These are phyloP conservation scores for Naematelia encephala DNA, from an alignment of 768 basidiomycete species.

Conservation along the genomic window DNA sequence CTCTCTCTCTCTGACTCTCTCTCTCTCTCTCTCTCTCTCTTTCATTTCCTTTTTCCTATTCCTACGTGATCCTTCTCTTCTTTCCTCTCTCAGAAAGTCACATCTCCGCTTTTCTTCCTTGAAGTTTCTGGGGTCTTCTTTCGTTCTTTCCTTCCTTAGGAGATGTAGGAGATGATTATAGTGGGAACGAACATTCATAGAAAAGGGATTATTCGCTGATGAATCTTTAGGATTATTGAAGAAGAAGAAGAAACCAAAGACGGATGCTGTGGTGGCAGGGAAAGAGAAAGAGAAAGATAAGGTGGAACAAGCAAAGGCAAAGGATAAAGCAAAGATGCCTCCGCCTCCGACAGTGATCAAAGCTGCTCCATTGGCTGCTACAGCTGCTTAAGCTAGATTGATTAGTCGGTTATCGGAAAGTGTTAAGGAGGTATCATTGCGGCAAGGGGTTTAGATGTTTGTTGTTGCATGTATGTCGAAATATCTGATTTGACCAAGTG, in stretches of 20 bases:
- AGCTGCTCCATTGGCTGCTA: constrained; percentile 1
- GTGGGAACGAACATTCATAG: background rate
- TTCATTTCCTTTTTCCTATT: background rate
- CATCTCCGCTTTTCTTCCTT: background rate
- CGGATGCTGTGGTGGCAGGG: constrained; percentile 4
- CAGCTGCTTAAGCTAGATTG: background rate
- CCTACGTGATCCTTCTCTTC: background rate
- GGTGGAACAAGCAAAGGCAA: constrained; percentile 24
- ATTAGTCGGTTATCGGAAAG: no score
- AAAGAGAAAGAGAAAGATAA: constrained; percentile 2
- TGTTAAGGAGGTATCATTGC: no score
- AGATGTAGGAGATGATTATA: background rate
- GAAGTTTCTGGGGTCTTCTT: background rate
- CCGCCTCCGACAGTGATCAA: constrained; percentile 25
- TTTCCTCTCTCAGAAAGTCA: background rate
- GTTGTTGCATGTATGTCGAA: background rate
- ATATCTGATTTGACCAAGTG: no score
- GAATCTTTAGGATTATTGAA: constrained; percentile 33
- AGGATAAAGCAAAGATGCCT: constrained; percentile 40
- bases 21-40: background rate
- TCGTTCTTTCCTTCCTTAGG: background rate
- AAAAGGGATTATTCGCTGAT: background rate
- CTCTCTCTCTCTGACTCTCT: background rate
- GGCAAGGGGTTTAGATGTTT: no score
- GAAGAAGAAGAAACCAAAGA: constrained; percentile 45